phyloP scores from a whole-genome alignment of 192 early-diverging fungal genomes.

The Funneliformis geosporum region DNA sequence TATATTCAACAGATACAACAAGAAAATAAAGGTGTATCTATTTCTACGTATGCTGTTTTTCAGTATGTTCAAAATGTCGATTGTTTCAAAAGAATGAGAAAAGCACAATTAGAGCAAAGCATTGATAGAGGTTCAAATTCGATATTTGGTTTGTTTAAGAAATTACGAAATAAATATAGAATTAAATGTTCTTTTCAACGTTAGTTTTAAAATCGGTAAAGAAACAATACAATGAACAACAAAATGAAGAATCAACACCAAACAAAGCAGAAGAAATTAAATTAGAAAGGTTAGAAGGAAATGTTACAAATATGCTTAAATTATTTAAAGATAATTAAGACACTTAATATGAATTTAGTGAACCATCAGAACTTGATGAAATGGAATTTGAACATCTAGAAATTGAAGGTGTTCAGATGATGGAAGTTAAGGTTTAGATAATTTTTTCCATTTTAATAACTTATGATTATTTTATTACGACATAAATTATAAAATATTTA shows the following conservation, averaged over 20 bases:
- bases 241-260: neutral
- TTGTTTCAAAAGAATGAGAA: constrained; percentile 42
- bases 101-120: constrained; percentile 37
- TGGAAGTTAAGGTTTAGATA: constrained; percentile 19
- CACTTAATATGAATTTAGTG: neutral
- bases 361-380: constrained; percentile 13
- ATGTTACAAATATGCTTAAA: no score
- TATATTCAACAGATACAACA: constrained; percentile 9
- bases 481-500: constrained; percentile 4
- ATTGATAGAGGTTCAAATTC: constrained; percentile 38
- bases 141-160: neutral
- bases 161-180: neutral
- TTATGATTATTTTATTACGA: neutral
- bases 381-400: neutral
- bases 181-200: neutral
- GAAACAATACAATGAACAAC: neutral
- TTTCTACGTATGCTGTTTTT: constrained; percentile 23
- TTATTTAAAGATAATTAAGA: neutral
- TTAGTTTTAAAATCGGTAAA: neutral
- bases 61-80: constrained; percentile 42
- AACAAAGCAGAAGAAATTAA: neutral
- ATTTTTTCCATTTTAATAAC: neutral
- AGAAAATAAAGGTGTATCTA: neutral
- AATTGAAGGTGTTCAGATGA: constrained; percentile 18
- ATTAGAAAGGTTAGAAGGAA: neutral